A percentile compares a stretch with the other conserved stretches of the same genome.
phyloP scores from a whole-genome alignment of 2,329 filamentous ascomycete species.

The Penicillium verrucosum region DNA sequence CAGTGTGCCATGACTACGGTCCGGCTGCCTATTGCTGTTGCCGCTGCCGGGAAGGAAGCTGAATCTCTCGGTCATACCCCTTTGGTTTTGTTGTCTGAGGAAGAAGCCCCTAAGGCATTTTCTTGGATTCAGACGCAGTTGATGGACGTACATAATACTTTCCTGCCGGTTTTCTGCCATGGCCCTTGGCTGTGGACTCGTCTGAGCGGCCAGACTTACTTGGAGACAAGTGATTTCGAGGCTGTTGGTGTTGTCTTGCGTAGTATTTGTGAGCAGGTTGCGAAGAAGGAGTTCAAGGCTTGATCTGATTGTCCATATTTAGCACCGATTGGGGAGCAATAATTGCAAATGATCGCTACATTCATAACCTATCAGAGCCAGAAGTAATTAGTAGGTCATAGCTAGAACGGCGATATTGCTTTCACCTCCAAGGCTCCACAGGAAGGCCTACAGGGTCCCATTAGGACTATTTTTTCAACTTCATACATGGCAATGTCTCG shows the following conservation, averaged over 20 bases:
- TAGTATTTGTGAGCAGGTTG: conserved; percentile 53
- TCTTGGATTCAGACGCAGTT: conserved; percentile 59
- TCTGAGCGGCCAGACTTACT: conserved; percentile 76
- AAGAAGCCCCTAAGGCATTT: conserved; percentile 42
- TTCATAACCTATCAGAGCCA: background rate
- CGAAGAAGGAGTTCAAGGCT: conserved; percentile 39
- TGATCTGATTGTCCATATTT: background rate
- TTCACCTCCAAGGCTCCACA: background rate
- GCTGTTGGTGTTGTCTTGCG: conserved; percentile 62
- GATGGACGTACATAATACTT: conserved; percentile 64
- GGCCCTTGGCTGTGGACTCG: conserved; percentile 65
- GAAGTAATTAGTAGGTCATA: background rate
- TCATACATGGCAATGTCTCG: background rate
- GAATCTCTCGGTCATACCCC: background rate
- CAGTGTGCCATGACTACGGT: conserved; percentile 72
- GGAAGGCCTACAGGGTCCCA: background rate
- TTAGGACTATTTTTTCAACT: background rate
- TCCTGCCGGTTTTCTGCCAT: conserved; percentile 63
- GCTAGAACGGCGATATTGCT: background rate
- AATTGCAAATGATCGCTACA: background rate
- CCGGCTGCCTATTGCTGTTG: conserved; percentile 60
- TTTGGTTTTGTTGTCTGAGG: conserved; percentile 35
- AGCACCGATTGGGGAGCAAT: background rate
- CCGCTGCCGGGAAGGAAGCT: background rate
- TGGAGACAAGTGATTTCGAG: conserved; percentile 76